Base-by-base conservation (phyloP, 1,284 basidiomycete species). In the Prillingera fragicola region DNA sequence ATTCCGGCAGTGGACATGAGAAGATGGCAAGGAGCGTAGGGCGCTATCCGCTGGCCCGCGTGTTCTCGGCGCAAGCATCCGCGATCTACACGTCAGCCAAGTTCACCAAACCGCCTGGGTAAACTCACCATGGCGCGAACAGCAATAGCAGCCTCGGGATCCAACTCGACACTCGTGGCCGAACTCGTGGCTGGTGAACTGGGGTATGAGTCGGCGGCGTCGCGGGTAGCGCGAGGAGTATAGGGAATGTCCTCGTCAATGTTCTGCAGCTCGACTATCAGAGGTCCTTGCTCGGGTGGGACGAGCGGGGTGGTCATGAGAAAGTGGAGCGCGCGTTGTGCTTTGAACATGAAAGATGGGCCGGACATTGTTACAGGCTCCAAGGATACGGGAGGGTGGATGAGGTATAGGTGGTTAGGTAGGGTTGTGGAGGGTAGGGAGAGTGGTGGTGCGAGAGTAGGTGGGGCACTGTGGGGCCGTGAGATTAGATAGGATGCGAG, bases 221-320 rank as follows among this genome's bases (percentile, higher is more conserved):
- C 19, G 9, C 8, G 14, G 24, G 22, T 23, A 17, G 4, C 9
- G n/a, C 8, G 3, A 17, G n/a, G n/a, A n/a, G n/a, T n/a, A n/a
- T n/a, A n/a, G n/a, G n/a, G n/a, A n/a, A n/a, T n/a, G n/a, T n/a
- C 23, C 24, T n/a, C 29, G 35, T 17, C n/a, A 10, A 49, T 41
- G 25, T 51, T 48, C 38, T 45, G 28, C 26, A 69, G 57, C 45
- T 69, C 67, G 28, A 71, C 50, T 8, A 55, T 36, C 8, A 52
- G 43, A 0, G 67, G 59, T 14, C 38, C 55, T 2, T 55, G 33
- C 3, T 51, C 38, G 3, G 56, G 56, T 0, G 65, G 65, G 27
- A 69, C 39, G 39, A 70, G 53, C 1, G 68, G 69, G 4, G 69
- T 68, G 32, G 56, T 52, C 23, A 61, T 52, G 29, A 71, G 62